Evolutionary conservation across 2,329 filamentous ascomycete genomes (phyloP).

Genomic region (Davidsoniella virescens): DNA sequence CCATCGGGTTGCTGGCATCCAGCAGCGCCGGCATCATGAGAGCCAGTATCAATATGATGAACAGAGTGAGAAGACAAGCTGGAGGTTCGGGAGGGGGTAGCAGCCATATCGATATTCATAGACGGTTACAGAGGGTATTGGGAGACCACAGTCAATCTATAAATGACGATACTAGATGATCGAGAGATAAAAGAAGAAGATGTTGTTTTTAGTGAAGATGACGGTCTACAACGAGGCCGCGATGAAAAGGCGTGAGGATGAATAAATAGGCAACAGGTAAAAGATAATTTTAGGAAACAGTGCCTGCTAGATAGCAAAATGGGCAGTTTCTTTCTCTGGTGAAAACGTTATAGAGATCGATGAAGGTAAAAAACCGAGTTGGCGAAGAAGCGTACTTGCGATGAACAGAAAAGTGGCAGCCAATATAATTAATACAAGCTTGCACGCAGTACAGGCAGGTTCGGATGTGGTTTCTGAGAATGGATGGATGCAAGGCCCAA

Average conservation of each 20-base stretch:
- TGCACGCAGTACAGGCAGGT: not conserved
- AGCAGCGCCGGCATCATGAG: slow-evolving; percentile 1
- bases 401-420: not conserved
- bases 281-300: not conserved
- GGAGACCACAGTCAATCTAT: not conserved
- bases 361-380: not conserved
- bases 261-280: not conserved
- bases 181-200: not conserved
- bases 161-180: not conserved
- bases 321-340: too few relatives aligned
- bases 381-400: not conserved
- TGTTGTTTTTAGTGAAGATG: not conserved
- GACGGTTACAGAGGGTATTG: not conserved
- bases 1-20: not conserved
- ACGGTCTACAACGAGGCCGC: not conserved
- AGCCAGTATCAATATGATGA: slow-evolving; percentile 3
- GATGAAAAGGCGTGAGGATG: not conserved
- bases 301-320: not conserved
- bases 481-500: too few relatives aligned
- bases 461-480: slow-evolving; percentile 1
- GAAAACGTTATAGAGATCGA: too few relatives aligned
- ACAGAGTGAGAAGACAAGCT: slow-evolving; percentile 7
- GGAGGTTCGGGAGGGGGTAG: slow-evolving; percentile 4
- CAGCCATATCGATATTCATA: slow-evolving; percentile 11
- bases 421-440: too few relatives aligned